These are phyloP conservation scores for Lomentospora prolificans DNA, from an alignment of 2,329 filamentous ascomycete species.

Conservation along the genomic window DNA sequence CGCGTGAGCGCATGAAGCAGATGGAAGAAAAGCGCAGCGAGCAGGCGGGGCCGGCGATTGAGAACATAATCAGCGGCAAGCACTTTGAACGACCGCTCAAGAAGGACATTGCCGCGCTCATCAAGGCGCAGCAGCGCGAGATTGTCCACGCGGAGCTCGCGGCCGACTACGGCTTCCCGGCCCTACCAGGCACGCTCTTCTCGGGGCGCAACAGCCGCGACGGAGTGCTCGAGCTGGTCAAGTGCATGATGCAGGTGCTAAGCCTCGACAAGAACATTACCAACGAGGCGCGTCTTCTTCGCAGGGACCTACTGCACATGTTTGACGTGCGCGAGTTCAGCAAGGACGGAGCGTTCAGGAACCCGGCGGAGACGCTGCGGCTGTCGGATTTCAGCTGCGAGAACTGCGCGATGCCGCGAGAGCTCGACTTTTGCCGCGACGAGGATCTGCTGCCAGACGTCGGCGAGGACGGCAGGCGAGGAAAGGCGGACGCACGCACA, in stretches of 20 bases:
- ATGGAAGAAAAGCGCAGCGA: constrained; percentile 17
- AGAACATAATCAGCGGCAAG: constrained; percentile 60
- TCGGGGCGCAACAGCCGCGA: constrained; percentile 25
- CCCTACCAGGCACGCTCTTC: constrained; percentile 63
- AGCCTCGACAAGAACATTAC: constrained; percentile 84
- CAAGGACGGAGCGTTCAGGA: constrained; percentile 75
- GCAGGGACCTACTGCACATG: constrained; percentile 78
- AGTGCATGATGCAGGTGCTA: constrained; percentile 85
- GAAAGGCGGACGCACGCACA: constrained; percentile 23
- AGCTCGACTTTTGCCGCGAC: constrained; percentile 88
- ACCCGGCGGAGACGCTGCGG: constrained; percentile 67
- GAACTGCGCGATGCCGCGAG: constrained; percentile 79
- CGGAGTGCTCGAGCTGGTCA: constrained; percentile 69
- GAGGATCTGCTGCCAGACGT: constrained; percentile 60
- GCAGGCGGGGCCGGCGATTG: constrained; percentile 13
- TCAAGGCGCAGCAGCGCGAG: constrained; percentile 79
- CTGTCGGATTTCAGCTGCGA: constrained; percentile 74
- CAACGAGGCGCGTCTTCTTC: constrained; percentile 75
- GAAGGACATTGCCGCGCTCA: constrained; percentile 74
- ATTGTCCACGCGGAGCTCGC: constrained; percentile 82
- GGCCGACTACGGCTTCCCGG: constrained; percentile 76
- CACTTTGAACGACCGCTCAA: constrained; percentile 82
- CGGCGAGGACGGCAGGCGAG: constrained; percentile 1
- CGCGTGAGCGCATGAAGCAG: constrained; percentile 48
- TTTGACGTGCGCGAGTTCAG: constrained; percentile 96